Evolutionary conservation across 495 filamentous ascomycete species (phyloP).

Genomic region (Aspergillus egyptiacus): DNA sequence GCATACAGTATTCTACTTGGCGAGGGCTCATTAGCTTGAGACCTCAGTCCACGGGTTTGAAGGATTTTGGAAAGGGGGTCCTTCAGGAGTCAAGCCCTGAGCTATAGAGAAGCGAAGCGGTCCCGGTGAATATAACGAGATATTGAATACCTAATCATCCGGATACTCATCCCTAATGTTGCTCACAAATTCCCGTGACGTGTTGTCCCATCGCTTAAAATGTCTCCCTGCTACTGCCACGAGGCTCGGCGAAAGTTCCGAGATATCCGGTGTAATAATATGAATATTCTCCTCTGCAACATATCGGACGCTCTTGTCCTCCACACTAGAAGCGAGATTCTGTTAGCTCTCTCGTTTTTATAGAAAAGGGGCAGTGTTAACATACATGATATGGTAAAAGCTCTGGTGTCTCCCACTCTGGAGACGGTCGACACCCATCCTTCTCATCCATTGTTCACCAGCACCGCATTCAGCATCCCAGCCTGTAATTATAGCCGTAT

Average conservation of each 20-base stretch:
- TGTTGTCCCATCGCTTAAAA: conserved; percentile 80
- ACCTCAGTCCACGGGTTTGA: too few species aligned
- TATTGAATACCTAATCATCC: conserved; percentile 70
- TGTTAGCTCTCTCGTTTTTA: conserved; percentile 5
- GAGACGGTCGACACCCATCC: conserved; percentile 59
- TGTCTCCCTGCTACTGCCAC: conserved; percentile 71
- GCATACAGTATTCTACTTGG: too few species aligned
- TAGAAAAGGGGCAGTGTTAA: conserved; percentile 12
- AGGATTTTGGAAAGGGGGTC: too few species aligned
- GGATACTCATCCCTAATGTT: conserved; percentile 84
- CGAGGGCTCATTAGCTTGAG: too few species aligned
- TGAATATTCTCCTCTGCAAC: conserved; percentile 87
- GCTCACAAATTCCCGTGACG: conserved; percentile 66
- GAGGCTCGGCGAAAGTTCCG: conserved; percentile 47
- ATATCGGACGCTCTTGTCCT: conserved; percentile 65
- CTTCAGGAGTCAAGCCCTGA: too few species aligned
- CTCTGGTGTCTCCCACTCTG: conserved; percentile 61
- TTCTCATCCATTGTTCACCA: conserved; percentile 49
- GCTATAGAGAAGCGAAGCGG: too few species aligned
- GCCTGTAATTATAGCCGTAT: conserved; percentile 74
- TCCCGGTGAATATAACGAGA: too few species aligned
- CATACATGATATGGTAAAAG: conserved; percentile 82
- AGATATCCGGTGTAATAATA: conserved; percentile 45
- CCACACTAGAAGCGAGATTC: conserved; percentile 44
- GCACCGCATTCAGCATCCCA: conserved; percentile 65